Evolutionary conservation across 768 basidiomycete species (phyloP), one percentile per base, ranked within the genome.

Genomic region (Tephrocybe sp.): DNA sequence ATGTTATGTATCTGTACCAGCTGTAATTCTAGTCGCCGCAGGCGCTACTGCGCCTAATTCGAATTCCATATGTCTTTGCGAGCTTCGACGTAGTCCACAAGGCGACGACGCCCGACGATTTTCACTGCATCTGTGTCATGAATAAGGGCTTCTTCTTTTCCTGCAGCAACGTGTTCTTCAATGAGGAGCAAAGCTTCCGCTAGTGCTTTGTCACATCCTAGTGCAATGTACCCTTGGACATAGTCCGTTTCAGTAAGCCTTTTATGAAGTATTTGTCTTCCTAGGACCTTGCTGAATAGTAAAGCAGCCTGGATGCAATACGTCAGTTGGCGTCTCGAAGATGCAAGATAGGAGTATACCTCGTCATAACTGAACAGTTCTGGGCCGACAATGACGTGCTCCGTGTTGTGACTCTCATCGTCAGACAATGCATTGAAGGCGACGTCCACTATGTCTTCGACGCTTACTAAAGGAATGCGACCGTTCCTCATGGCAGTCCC

Each of bases 301-400:
- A 32, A 44, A 1, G 66, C 66, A 4, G 62, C 59, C 68, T 70
- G 13, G 11, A 9, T 3, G 12, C 3, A 19, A n/a, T 31, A n/a
- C 16, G 19, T 39, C 17, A 39, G 17, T 10, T 16, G 9, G 6
- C 17, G 4, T 5, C 10, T 19, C 38, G 17, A 2, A 16, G 7
- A 26, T 7, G 26, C 26, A 26, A 35, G 11, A 36, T 22, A 22
- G 12, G 20, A 12, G 35, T 33, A 14, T 26, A 69, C 71, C 56
- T 70, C 56, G 49, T 68, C 66, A 35, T 68, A 69, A 6, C 58
- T 58, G 5, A 61, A 56, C 4, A 68, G 38, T 14, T 69, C 64
- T 0, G 70, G 68, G 4, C 72, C 71, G 30, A 72, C 58, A 10
- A 73, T 58, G 19, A 64, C 56, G 8, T 56, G 58, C 13, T 69